These are phyloP conservation scores for Trichosanthes cucumerina DNA, from an alignment of 306 rosid genomes.

Conservation along the genomic window DNA sequence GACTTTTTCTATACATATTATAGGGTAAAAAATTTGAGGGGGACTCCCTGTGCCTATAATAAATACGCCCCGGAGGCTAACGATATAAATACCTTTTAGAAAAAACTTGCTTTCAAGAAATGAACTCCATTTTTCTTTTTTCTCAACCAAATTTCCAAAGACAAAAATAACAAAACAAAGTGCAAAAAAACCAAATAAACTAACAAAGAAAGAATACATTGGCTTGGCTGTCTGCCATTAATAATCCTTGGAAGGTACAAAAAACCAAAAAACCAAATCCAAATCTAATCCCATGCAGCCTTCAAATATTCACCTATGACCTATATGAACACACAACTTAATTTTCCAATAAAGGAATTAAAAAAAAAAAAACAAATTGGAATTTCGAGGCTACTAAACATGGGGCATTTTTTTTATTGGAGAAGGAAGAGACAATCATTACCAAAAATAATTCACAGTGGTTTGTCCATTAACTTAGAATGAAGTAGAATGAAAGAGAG, in stretches of 20 bases:
- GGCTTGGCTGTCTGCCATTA: conserved; percentile 10
- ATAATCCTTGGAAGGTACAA: neutral
- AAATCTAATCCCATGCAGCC: neutral
- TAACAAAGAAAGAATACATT: neutral
- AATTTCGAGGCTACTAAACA: neutral
- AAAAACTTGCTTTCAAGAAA: neutral
- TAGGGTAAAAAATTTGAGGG: too few relatives aligned
- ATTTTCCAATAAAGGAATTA: neutral
- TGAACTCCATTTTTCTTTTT: neutral
- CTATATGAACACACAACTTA: neutral
- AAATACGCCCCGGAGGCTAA: too few relatives aligned
- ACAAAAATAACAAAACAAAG: neutral
- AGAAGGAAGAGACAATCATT: too few relatives aligned
- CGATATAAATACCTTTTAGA: too few relatives aligned
- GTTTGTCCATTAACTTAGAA: too few relatives aligned
- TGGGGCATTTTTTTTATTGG: too few relatives aligned
- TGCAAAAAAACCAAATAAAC: conserved; percentile 7
- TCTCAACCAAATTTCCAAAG: neutral
- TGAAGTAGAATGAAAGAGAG: too few relatives aligned
- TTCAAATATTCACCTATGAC: neutral
- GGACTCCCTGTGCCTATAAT: too few relatives aligned
- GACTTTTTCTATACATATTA: too few relatives aligned
- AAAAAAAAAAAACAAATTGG: neutral
- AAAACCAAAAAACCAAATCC: neutral
- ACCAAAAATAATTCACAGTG: too few relatives aligned